phyloP scores from a whole-genome alignment of 345 rosid species.

The Hibiscus syriacus region DNA sequence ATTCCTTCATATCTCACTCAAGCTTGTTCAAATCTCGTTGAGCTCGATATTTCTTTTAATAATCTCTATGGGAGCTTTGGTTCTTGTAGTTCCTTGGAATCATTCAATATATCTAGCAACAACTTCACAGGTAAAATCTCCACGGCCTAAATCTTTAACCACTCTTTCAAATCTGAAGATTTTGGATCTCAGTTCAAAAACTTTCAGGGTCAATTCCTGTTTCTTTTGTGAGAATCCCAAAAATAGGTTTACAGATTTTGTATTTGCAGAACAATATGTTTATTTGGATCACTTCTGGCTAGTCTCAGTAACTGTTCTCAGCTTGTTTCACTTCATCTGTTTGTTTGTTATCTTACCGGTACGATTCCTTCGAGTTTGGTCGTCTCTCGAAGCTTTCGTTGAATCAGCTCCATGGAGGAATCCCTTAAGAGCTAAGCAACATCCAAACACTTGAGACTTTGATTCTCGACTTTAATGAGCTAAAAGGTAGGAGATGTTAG shows the following conservation, averaged over 20 bases:
- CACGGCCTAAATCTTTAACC: slow-evolving; percentile 51
- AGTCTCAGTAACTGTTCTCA: no score
- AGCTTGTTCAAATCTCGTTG: slow-evolving; percentile 57
- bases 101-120: slow-evolving; percentile 53
- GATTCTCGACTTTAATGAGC: slow-evolving; percentile 82
- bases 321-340: no score
- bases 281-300: slow-evolving; percentile 52
- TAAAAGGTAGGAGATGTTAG: no score
- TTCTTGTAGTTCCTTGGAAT: slow-evolving; percentile 49
- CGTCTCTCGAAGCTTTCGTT: slow-evolving; percentile 68
- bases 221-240: slow-evolving; percentile 46
- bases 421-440: slow-evolving; percentile 60
- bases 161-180: slow-evolving; percentile 42
- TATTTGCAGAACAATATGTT: slow-evolving; percentile 65
- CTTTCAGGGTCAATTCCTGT: slow-evolving; percentile 51
- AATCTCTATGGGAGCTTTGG: slow-evolving; percentile 55
- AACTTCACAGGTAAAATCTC: slow-evolving; percentile 72
- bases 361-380: slow-evolving; percentile 73
- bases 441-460: slow-evolving; percentile 54
- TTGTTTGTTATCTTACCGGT: slow-evolving; percentile 59
- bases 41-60: slow-evolving; percentile 70
- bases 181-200: slow-evolving; percentile 81
- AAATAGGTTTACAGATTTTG: slow-evolving; percentile 45
- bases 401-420: slow-evolving; percentile 74
- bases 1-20: no score